These are phyloP conservation scores for Medicago lupulina DNA, from an alignment of 306 rosid species.

Conservation along the genomic window DNA sequence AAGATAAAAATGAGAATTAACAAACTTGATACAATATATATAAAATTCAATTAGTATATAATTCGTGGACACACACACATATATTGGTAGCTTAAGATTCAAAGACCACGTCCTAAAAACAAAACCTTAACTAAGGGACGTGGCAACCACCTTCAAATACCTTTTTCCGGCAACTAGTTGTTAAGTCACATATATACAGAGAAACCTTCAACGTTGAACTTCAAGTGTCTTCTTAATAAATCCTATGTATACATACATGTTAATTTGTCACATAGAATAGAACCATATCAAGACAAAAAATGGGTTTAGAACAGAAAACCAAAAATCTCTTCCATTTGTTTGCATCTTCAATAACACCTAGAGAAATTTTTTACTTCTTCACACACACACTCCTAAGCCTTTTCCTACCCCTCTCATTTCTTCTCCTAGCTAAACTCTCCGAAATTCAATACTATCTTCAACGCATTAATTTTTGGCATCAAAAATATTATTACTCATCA, in stretches of 20 bases:
- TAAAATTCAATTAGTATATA: neutral
- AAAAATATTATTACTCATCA: neutral
- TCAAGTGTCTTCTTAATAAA: conserved; percentile 30
- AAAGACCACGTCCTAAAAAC: conserved; percentile 39
- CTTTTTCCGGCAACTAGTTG: conserved; percentile 34
- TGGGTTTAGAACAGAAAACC: conserved; percentile 44
- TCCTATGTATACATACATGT: neutral
- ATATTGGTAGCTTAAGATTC: neutral
- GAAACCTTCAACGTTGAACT: conserved; percentile 25
- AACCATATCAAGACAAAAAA: conserved; percentile 25
- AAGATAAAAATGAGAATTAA: conserved; percentile 24
- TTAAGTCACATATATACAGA: conserved; percentile 39
- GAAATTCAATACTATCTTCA: conserved; percentile 49
- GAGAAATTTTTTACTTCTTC: conserved; percentile 58
- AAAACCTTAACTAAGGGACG: conserved; percentile 59
- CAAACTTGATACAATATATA: conserved; percentile 6
- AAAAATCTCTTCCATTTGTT: conserved; percentile 36
- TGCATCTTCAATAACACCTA: conserved; percentile 35
- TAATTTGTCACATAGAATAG: neutral
- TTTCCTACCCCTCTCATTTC: conserved; percentile 77
- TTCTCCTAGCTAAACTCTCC: conserved; percentile 68
- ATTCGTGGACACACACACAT: conserved; percentile 8
- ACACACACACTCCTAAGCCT: conserved; percentile 70
- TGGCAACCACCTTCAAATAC: conserved; percentile 58
- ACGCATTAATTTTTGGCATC: conserved; percentile 12